Conservation (phyloP, 768 basidiomycete species). For the Suillus subluteus region DNA sequence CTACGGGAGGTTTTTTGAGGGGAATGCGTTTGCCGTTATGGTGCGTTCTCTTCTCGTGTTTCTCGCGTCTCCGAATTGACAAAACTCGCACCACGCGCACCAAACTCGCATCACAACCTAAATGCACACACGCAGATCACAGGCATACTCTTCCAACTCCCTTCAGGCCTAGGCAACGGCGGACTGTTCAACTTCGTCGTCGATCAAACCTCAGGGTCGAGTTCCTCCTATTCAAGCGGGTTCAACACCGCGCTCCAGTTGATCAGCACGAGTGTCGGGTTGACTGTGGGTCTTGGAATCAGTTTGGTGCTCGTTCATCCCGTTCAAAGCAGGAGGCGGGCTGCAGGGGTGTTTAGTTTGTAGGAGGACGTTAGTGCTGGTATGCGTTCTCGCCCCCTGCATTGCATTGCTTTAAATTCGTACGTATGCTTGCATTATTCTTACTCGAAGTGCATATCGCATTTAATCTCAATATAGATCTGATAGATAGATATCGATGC, state of each 20-base stretch:
- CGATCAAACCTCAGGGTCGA: conserved; percentile 53
- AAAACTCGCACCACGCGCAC: neutral
- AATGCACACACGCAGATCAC: conserved; percentile 48
- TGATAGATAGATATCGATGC: neutral
- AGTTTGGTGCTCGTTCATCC: conserved; percentile 70
- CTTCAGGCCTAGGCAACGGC: conserved; percentile 78
- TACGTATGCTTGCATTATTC: neutral
- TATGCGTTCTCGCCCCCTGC: neutral
- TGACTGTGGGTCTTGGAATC: conserved; percentile 81
- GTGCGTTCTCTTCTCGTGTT: conserved; percentile 39
- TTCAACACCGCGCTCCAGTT: conserved; percentile 79
- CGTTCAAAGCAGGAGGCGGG: conserved; percentile 57
- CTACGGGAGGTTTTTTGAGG: conserved; percentile 72
- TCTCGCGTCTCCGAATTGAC: neutral
- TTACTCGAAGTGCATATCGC: neutral
- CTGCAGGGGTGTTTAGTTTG: conserved; percentile 66
- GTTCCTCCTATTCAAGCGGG: conserved; percentile 63
- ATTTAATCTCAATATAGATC: neutral
- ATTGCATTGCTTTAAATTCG: neutral
- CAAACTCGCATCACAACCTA: neutral
- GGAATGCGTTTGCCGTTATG: conserved; percentile 83
- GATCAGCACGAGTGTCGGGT: conserved; percentile 74
- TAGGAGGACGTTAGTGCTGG: conserved; percentile 23
- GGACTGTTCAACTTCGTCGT: conserved; percentile 76
- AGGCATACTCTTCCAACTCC: conserved; percentile 84